Evolutionary conservation across 768 basidiomycete species (phyloP).

Genomic region (Sarcodon aspratus): DNA sequence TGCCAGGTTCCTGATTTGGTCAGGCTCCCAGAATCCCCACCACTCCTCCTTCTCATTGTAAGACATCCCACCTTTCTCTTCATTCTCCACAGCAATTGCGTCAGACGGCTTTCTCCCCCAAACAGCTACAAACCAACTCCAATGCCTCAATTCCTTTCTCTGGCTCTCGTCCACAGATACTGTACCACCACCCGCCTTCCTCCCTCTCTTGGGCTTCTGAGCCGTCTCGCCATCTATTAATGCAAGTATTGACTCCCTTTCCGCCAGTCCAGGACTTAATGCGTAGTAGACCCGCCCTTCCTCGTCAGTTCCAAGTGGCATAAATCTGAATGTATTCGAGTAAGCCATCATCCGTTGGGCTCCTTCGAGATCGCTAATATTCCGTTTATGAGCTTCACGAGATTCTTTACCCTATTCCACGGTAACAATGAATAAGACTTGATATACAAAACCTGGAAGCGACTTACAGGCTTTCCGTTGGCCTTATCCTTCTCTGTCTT

Average conservation of each 20-base stretch:
- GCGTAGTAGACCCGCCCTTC: slow-evolving; percentile 63
- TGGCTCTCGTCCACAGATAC: slow-evolving; percentile 32
- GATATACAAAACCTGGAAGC: background rate
- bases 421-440: background rate
- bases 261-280: slow-evolving; percentile 44
- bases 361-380: slow-evolving; percentile 39
- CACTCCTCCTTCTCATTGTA: slow-evolving; percentile 34
- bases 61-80: slow-evolving; percentile 1
- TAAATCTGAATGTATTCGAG: slow-evolving; percentile 40
- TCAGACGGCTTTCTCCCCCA: slow-evolving; percentile 46
- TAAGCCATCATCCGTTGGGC: slow-evolving; percentile 37
- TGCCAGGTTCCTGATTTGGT: slow-evolving; percentile 52
- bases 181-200: slow-evolving; percentile 27
- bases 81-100: slow-evolving; percentile 15
- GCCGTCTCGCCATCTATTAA: slow-evolving; percentile 16
- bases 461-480: slow-evolving; percentile 3
- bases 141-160: slow-evolving; percentile 37
- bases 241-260: slow-evolving; percentile 36
- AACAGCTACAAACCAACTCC: slow-evolving; percentile 73
- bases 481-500: slow-evolving; percentile 26
- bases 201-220: slow-evolving; percentile 14
- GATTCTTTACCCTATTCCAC: slow-evolving; percentile 28
- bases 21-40: slow-evolving; percentile 66
- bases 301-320: slow-evolving; percentile 52
- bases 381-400: slow-evolving; percentile 37